Percentiles rank a stretch among this genome's conserved stretches.
Evolutionary conservation across 1,284 basidiomycete species (phyloP).

Genomic region (Mycosarcoma mackinlayi): DNA sequence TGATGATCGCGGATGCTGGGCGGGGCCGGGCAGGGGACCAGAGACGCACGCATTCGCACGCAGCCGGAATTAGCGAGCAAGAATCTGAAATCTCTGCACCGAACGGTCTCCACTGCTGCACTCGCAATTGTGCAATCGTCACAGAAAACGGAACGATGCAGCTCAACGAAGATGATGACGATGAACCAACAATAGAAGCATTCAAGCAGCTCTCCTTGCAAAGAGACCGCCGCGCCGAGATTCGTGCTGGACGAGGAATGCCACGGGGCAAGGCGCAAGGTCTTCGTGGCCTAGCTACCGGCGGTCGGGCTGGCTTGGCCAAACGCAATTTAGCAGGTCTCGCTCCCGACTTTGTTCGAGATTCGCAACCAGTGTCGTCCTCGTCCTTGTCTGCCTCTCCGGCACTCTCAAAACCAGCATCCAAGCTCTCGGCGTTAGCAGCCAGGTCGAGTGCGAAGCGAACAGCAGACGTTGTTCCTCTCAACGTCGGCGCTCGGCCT

Average conservation of each 20-base stretch:
- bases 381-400: background rate
- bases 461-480: slow-evolving; percentile 26
- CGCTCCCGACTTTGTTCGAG: slow-evolving; percentile 37
- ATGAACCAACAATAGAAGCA: slow-evolving; percentile 72
- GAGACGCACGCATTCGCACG: slow-evolving; percentile 1
- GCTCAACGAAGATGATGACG: slow-evolving; percentile 27
- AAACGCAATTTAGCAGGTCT: slow-evolving; percentile 45
- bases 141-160: slow-evolving; percentile 33
- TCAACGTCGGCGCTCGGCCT: slow-evolving; percentile 12
- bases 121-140: no score
- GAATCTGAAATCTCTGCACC: slow-evolving; percentile 20
- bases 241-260: slow-evolving; percentile 30
- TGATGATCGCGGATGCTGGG: slow-evolving; percentile 3
- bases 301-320: slow-evolving; percentile 48
- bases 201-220: slow-evolving; percentile 70
- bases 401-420: slow-evolving; percentile 26
- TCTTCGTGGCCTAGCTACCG: slow-evolving; percentile 36
- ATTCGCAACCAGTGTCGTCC: slow-evolving; percentile 7
- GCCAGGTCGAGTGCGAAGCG: slow-evolving; percentile 43
- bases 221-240: slow-evolving; percentile 34
- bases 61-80: slow-evolving; percentile 1
- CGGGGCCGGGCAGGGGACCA: slow-evolving; percentile 21
- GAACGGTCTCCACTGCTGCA: slow-evolving; percentile 4
- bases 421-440: slow-evolving; percentile 45
- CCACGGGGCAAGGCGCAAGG: slow-evolving; percentile 35